Conservation (phyloP, 176 grass and related monocot genomes). For the Lolium rigidum region DNA sequence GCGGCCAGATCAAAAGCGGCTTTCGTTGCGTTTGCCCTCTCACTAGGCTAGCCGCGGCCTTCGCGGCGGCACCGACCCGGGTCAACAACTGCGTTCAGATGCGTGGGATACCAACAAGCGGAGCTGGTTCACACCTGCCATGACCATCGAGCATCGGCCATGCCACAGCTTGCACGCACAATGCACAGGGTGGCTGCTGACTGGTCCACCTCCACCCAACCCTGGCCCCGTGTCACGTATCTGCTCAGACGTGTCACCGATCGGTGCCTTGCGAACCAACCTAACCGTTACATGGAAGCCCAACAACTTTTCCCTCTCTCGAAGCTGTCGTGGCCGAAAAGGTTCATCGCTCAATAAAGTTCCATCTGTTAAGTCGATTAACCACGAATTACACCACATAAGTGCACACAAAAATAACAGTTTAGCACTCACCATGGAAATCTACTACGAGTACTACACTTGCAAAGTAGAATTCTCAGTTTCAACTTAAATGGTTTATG, state of each 20-base stretch:
- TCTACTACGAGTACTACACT: too few species aligned
- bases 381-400: neutral
- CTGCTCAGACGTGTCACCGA: conserved; percentile 26
- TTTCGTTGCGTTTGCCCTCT: too few species aligned
- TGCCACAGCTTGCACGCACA: conserved; percentile 17
- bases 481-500: too few species aligned
- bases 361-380: neutral
- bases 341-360: neutral
- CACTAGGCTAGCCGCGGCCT: too few species aligned
- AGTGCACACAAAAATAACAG: too few species aligned
- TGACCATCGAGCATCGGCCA: neutral
- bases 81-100: neutral
- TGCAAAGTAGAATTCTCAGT: too few species aligned
- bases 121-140: conserved; percentile 29
- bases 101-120: neutral
- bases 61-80: too few species aligned
- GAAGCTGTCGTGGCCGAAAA: neutral
- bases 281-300: neutral
- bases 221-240: conserved; percentile 3
- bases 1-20: too few species aligned
- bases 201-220: conserved; percentile 32
- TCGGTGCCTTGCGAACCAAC: conserved; percentile 48
- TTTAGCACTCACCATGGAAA: too few species aligned
- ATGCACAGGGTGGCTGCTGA: too few species aligned
- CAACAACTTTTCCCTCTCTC: neutral